Evolutionary conservation across 768 basidiomycete genomes (phyloP), one percentile per base, ranked within the genome.

Genomic region (Suillus sp.): DNA sequence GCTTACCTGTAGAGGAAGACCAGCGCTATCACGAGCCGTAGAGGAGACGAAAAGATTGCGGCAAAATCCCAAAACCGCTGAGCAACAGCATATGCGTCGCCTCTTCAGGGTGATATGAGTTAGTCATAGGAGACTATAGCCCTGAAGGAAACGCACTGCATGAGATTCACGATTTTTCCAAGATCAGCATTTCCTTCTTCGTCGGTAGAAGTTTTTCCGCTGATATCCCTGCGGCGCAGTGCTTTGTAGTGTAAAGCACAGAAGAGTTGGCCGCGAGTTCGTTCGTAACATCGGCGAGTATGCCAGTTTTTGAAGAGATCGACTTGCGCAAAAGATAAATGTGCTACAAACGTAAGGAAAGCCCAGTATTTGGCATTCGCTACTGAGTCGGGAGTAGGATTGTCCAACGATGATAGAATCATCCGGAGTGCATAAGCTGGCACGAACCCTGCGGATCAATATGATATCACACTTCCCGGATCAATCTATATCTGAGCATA

Each of bases 21-120:
- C 27, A 89, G 70, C 11, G 91, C 88, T 48, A 93, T 89, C 42
- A 79, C 78, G 22, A 93, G 77, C 37, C 87, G 83, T 30, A 90
- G 75, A 14, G 89, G 89, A 8, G 87, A 82, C 4, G 81, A 77
- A 66, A 87, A 84, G n/a, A 91, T 69, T 1, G 80, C 83, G 5
- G 88, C 84, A 72, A 89, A 87, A 43, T 88, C 85, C 89, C 89
- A 91, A 71, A 90, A 90, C 4, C 89, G 80, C 66, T 89, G 85
- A 2, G 89, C 79, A 18, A 91, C 86, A 22, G 87, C 83, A 67
- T 90, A 91, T 0, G 87, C 78, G 70, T 91, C 89, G 22, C 87
- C 87, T 73, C 89, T 91, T 70, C 25, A 20, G 48, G 50, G 22
- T 27, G 30, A 65, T 47, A 32, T 60, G 3, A 51, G 65, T 22